Evolutionary conservation across 768 basidiomycete species (phyloP).

Genomic region (Amanita rubescens): DNA sequence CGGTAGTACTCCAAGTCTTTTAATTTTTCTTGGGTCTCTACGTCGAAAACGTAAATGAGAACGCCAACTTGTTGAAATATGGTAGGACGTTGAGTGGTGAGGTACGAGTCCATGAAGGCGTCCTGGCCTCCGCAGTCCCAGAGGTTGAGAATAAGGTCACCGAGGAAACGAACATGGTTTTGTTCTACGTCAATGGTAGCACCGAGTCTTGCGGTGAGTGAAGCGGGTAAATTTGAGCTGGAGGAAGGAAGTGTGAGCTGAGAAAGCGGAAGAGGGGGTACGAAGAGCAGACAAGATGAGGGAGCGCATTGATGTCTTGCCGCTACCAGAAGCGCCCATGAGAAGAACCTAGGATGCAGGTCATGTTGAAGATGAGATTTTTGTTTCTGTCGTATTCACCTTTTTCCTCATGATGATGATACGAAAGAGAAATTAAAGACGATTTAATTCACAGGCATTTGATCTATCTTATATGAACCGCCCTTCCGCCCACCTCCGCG

Average conservation of each 20-base stretch:
- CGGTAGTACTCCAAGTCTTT: conserved; percentile 91
- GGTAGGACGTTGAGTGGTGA: conserved; percentile 83
- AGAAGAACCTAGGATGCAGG: conserved; percentile 67
- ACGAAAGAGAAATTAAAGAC: conserved; percentile 7
- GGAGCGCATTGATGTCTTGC: conserved; percentile 97
- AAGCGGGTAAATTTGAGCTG: conserved; percentile 92
- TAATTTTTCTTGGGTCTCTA: conserved; percentile 74
- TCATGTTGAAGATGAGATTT: conserved; percentile 7
- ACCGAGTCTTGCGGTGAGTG: conserved; percentile 83
- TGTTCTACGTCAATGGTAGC: conserved; percentile 98
- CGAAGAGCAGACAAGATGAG: conserved; percentile 88
- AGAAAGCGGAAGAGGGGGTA: conserved; percentile 6
- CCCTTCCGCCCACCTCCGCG: conserved; percentile 62
- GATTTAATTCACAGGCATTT: conserved; percentile 1
- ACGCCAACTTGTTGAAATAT: conserved; percentile 97
- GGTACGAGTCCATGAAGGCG: conserved; percentile 96
- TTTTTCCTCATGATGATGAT: conserved; percentile 59
- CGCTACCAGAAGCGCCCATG: conserved; percentile 95
- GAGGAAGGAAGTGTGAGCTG: conserved; percentile 4
- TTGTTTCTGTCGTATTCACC: conserved; percentile 27
- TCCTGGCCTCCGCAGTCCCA: conserved; percentile 99
- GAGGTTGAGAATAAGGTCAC: conserved; percentile 90
- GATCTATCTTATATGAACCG: conserved; percentile 37
- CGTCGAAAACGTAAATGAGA: conserved; percentile 98
- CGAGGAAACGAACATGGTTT: conserved; percentile 94